Conservation (phyloP, 1,139 yeast species). For the Protomyces lactucae-debilis region DNA sequence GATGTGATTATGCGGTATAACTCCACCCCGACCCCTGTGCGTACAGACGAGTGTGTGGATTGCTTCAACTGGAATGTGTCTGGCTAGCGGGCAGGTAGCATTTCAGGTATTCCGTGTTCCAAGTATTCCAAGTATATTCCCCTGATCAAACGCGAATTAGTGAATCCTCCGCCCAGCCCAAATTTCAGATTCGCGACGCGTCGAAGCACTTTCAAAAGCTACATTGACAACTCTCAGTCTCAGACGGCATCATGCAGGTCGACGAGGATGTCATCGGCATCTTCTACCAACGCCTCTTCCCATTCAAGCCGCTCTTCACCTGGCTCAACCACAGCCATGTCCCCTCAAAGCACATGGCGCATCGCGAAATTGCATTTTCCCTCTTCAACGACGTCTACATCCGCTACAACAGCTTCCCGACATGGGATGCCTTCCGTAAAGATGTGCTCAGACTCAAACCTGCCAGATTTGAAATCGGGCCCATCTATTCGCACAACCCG, state of each 20-base stretch:
- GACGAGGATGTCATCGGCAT: slow-evolving; percentile 47
- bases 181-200: not conserved
- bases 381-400: slow-evolving; percentile 70
- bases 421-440: slow-evolving; percentile 66
- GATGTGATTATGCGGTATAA: slow-evolving; percentile 69
- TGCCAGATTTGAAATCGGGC: slow-evolving; percentile 91
- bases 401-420: slow-evolving; percentile 73
- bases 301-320: slow-evolving; percentile 50
- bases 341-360: slow-evolving; percentile 59
- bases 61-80: slow-evolving; percentile 76
- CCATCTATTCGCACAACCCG: slow-evolving; percentile 82
- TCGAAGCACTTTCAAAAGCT: slow-evolving; percentile 26
- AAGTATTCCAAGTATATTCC: too few relatives aligned
- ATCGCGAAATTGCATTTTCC: slow-evolving; percentile 92
- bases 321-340: slow-evolving; percentile 87
- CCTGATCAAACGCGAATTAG: not conserved
- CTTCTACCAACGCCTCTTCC: slow-evolving; percentile 63
- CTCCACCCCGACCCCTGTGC: slow-evolving; percentile 68
- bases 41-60: slow-evolving; percentile 75
- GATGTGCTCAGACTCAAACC: slow-evolving; percentile 74
- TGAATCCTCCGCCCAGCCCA: too few relatives aligned
- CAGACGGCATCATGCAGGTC: slow-evolving; percentile 52
- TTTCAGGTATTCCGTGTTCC: too few relatives aligned
- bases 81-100: not conserved
- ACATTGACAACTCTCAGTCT: slow-evolving; percentile 57